These are phyloP conservation scores for Cladosporium phlei DNA, from an alignment of 2,329 filamentous ascomycete genomes.

Conservation along the genomic window DNA sequence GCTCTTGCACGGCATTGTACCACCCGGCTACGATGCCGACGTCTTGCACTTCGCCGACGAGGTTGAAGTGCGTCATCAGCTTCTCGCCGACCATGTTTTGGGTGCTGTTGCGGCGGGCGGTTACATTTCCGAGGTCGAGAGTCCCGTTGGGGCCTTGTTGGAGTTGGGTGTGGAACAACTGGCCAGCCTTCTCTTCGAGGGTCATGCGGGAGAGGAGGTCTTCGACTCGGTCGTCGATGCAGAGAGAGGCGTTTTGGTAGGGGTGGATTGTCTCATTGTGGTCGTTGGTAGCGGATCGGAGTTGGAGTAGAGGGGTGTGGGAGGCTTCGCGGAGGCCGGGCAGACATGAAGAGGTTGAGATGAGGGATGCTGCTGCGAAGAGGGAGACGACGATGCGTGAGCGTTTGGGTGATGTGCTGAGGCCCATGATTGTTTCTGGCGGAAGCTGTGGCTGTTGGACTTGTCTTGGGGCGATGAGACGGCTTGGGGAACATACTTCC, in stretches of 20 bases:
- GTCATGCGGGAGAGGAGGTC: constrained; percentile 46
- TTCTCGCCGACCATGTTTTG: constrained; percentile 35
- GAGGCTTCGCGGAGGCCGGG: constrained; percentile 1
- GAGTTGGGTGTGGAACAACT: constrained; percentile 43
- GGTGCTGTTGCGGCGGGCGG: constrained; percentile 24
- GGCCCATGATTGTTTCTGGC: constrained; percentile 6
- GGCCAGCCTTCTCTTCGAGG: constrained; percentile 46
- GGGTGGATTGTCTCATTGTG: constrained; percentile 20
- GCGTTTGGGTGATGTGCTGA: background rate
- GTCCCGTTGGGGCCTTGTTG: constrained; percentile 33
- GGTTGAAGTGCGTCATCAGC: constrained; percentile 45
- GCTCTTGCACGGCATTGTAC: constrained; percentile 41
- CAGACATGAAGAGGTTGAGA: constrained; percentile 7
- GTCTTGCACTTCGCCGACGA: constrained; percentile 42
- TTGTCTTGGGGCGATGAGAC: background rate
- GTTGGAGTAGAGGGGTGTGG: background rate
- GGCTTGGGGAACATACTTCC: background rate
- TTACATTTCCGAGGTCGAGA: constrained; percentile 21
- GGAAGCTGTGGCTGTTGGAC: too few relatives aligned
- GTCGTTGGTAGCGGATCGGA: background rate
- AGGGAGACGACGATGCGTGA: constrained; percentile 2
- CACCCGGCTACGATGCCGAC: constrained; percentile 35
- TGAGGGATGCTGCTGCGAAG: constrained; percentile 2
- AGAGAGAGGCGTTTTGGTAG: constrained; percentile 37
- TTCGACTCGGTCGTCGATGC: constrained; percentile 45